These are phyloP conservation scores for Pichia nakasei DNA, from an alignment of 805 yeast genomes.

Conservation along the genomic window DNA sequence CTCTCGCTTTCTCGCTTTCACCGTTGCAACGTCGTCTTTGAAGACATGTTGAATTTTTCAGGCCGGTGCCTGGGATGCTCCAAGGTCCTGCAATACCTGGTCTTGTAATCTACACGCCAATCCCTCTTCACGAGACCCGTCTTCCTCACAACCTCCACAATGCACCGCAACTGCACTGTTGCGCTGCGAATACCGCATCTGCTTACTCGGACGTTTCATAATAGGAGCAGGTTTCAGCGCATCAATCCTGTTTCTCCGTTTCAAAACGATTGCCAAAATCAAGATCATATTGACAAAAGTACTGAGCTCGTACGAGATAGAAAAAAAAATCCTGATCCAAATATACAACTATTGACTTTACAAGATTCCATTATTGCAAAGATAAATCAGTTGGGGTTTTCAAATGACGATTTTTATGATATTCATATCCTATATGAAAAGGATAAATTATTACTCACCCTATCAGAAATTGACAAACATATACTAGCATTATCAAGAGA, in stretches of 20 bases:
- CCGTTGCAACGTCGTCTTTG: too few relatives aligned
- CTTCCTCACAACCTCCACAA: too few relatives aligned
- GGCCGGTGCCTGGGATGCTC: too few relatives aligned
- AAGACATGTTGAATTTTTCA: too few relatives aligned
- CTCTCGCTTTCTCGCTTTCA: too few relatives aligned
- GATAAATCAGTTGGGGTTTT: neutral
- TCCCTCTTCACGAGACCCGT: too few relatives aligned
- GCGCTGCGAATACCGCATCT: neutral
- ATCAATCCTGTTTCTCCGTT: neutral
- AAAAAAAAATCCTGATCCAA: neutral
- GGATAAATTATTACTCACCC: neutral
- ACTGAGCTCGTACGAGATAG: neutral
- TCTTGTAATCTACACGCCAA: too few relatives aligned
- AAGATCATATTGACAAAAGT: too few relatives aligned
- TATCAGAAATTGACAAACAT: neutral
- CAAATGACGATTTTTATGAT: neutral
- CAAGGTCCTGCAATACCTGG: too few relatives aligned
- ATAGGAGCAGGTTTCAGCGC: neutral
- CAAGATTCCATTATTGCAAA: neutral
- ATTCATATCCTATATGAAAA: neutral
- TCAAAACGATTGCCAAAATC: too few relatives aligned
- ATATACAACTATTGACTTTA: neutral
- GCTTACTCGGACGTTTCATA: neutral
- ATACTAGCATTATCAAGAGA: neutral
- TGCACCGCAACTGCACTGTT: neutral